Conservation (phyloP, 495 filamentous ascomycete species). For the Recurvomyces mirabilis region DNA sequence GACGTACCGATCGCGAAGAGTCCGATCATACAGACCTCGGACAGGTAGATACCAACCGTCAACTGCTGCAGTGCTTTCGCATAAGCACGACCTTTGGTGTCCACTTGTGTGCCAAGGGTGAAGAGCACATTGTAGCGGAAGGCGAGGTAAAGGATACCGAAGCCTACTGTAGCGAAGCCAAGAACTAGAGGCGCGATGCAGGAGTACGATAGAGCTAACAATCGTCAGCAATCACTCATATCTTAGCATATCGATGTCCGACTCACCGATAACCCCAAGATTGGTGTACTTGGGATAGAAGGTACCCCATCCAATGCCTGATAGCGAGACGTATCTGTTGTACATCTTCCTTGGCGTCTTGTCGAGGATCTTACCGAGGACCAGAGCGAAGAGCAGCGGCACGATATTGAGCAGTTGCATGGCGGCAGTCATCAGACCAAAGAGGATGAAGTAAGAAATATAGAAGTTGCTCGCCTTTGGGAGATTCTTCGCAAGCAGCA, state of each 20-base stretch:
- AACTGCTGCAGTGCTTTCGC: conserved; percentile 81
- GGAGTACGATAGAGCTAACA: conserved; percentile 63
- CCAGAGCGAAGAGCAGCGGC: conserved; percentile 61
- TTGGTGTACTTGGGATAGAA: conserved; percentile 55
- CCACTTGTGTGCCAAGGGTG: conserved; percentile 70
- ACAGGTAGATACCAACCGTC: conserved; percentile 73
- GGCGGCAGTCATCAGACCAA: conserved; percentile 70
- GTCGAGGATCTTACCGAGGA: conserved; percentile 60
- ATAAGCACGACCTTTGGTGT: conserved; percentile 81
- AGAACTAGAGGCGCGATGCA: conserved; percentile 85
- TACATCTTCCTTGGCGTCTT: conserved; percentile 66
- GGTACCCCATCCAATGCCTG: conserved; percentile 70
- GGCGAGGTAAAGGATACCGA: conserved; percentile 79
- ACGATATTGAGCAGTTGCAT: conserved; percentile 63
- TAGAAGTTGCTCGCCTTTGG: conserved; percentile 86
- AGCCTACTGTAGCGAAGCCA: conserved; percentile 71
- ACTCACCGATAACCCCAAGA: conserved; percentile 53
- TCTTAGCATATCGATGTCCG: too few species aligned
- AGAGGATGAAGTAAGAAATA: conserved; percentile 85
- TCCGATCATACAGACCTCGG: conserved; percentile 76
- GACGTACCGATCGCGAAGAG: conserved; percentile 59
- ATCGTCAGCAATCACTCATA: too few species aligned
- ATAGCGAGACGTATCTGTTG: conserved; percentile 51
- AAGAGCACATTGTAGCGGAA: conserved; percentile 92
- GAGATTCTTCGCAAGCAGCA: conserved; percentile 61